Conservation (phyloP, 352 stramenopile genomes). For the Nannochloropsis limnetica region DNA sequence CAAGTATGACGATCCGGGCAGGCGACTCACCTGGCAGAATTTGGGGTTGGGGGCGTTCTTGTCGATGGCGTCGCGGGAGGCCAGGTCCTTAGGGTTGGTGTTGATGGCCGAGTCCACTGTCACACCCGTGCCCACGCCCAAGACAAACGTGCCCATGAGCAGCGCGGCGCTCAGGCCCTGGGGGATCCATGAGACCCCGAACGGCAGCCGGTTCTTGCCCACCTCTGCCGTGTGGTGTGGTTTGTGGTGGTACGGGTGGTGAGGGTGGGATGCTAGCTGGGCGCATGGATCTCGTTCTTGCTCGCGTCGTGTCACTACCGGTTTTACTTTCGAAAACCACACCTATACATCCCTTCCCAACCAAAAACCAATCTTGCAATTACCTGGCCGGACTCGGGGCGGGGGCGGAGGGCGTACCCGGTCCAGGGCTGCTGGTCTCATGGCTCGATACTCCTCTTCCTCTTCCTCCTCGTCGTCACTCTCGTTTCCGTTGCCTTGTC, state of each 20-base stretch:
- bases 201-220: constrained; percentile 20
- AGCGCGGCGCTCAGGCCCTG: constrained; percentile 53
- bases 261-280: not conserved
- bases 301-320: not conserved
- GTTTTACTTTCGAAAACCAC: not conserved
- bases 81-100: constrained; percentile 66
- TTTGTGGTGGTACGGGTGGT: not conserved
- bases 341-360: not conserved
- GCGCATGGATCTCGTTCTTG: not conserved
- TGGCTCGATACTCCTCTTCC: constrained; percentile 34
- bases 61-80: constrained; percentile 69
- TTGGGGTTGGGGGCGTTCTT: constrained; percentile 68
- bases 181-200: constrained; percentile 48
- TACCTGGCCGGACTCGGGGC: constrained; percentile 6
- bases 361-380: not conserved
- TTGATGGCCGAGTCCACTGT: constrained; percentile 73
- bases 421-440: constrained; percentile 1
- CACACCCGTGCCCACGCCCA: constrained; percentile 66
- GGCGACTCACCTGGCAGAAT: constrained; percentile 56
- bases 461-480: not conserved
- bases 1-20: not conserved
- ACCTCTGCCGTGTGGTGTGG: not conserved
- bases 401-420: not conserved
- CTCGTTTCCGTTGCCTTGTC: not conserved
- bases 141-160: constrained; percentile 65